Evolutionary conservation across 1,284 basidiomycete species (phyloP).

Genomic region (Bjerkandera adusta): DNA sequence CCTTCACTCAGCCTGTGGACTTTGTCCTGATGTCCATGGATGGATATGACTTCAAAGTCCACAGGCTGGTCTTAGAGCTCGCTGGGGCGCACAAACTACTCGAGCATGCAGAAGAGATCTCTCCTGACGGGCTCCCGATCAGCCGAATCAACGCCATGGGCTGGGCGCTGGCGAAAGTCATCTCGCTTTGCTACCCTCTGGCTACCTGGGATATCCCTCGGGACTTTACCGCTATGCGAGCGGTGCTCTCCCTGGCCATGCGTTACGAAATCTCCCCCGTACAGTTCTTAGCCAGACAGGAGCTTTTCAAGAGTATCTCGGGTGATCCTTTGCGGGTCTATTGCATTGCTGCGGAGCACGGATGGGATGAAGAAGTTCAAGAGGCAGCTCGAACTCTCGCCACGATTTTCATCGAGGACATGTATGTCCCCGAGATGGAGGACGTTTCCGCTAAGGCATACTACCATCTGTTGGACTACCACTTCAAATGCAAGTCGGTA

Average conservation of each 20-base stretch:
- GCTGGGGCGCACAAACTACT: neutral
- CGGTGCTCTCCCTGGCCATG: slow-evolving; percentile 4
- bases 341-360: slow-evolving; percentile 10
- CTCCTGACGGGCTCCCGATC: neutral
- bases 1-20: neutral
- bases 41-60: neutral
- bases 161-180: slow-evolving; percentile 5
- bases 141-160: slow-evolving; percentile 3
- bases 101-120: neutral
- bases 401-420: slow-evolving; percentile 1
- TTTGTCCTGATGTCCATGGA: neutral
- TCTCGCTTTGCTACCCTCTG: slow-evolving; percentile 11
- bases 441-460: slow-evolving; percentile 2
- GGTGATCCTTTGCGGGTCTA: slow-evolving; percentile 8
- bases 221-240: neutral
- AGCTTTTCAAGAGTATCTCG: neutral
- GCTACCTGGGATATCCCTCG: slow-evolving; percentile 2
- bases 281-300: neutral
- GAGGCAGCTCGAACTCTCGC: slow-evolving; percentile 3
- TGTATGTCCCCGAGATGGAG: slow-evolving; percentile 13
- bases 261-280: slow-evolving; percentile 7
- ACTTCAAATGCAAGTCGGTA: slow-evolving; percentile 9
- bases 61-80: neutral
- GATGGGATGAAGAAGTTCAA: slow-evolving; percentile 9
- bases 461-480: slow-evolving; percentile 5